These are phyloP conservation scores for Volvox reticuliferus DNA, from an alignment of 139 green algal species.

Conservation along the genomic window DNA sequence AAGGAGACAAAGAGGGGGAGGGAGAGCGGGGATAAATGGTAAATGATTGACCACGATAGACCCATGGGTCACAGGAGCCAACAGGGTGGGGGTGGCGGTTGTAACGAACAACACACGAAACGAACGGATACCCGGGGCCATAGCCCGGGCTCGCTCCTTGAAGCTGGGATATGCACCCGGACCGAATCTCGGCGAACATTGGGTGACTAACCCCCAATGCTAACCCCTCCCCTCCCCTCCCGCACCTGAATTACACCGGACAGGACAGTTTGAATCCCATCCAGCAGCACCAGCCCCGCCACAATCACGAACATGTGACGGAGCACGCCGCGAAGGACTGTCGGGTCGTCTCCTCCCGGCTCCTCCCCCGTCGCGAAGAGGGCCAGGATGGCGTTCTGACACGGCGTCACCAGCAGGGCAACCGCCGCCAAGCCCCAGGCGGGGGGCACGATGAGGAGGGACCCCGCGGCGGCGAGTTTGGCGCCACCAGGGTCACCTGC, in stretches of 20 bases:
- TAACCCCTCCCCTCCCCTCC: neutral
- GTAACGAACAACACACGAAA: neutral
- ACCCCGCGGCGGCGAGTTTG: neutral
- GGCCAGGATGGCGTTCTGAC: constrained; percentile 34
- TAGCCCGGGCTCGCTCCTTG: no score
- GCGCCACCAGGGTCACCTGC: constrained; percentile 43
- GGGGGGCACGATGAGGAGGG: constrained; percentile 26
- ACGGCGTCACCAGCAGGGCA: constrained; percentile 1
- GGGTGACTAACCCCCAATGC: no score
- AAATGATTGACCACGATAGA: neutral
- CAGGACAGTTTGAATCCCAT: constrained; percentile 65
- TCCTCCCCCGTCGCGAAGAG: constrained; percentile 8
- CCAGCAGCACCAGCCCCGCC: constrained; percentile 62
- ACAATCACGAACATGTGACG: constrained; percentile 51
- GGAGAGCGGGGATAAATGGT: no score
- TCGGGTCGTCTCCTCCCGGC: neutral
- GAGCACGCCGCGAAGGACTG: neutral
- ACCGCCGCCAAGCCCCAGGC: constrained; percentile 35
- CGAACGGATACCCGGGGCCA: no score
- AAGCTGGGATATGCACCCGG: no score
- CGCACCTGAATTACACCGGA: constrained; percentile 57
- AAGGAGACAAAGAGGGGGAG: no score
- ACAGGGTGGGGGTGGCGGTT: neutral
- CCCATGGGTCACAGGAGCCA: no score
- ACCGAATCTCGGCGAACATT: no score